Conservation (phyloP, 441 rosid genomes). For the Manihot esculenta region DNA sequence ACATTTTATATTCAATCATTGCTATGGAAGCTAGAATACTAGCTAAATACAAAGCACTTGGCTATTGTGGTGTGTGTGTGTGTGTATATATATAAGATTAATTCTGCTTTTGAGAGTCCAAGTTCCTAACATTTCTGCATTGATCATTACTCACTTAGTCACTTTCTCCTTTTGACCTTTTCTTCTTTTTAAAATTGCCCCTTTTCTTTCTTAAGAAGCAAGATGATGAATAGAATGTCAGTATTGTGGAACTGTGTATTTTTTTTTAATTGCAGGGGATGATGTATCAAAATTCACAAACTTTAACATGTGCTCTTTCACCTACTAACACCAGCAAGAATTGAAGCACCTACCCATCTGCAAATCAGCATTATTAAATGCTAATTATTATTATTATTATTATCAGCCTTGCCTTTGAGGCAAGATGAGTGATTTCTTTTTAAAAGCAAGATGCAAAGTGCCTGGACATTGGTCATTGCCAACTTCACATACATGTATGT, state of each 20-base stretch:
- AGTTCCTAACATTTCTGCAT: neutral
- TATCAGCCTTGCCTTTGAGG: neutral
- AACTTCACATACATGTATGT: too few species aligned
- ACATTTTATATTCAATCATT: neutral
- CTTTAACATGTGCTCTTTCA: neutral
- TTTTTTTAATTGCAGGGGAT: neutral
- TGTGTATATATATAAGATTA: neutral
- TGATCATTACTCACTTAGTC: neutral
- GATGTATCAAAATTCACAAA: neutral
- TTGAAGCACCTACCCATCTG: neutral
- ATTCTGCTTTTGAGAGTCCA: neutral
- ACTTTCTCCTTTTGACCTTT: neutral
- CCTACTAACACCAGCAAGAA: neutral
- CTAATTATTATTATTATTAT: neutral
- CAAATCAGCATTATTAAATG: neutral
- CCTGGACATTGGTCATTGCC: constrained; percentile 27
- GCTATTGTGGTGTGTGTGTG: too few species aligned
- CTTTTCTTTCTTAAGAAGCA: neutral
- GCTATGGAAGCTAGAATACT: neutral
- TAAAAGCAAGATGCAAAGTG: constrained; percentile 22
- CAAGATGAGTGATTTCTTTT: neutral
- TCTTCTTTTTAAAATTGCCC: neutral
- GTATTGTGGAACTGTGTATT: neutral
- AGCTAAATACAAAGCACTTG: neutral
- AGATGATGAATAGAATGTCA: neutral